phyloP scores from a whole-genome alignment of 176 grass and related monocot species.

The Metroxylon sagu region DNA sequence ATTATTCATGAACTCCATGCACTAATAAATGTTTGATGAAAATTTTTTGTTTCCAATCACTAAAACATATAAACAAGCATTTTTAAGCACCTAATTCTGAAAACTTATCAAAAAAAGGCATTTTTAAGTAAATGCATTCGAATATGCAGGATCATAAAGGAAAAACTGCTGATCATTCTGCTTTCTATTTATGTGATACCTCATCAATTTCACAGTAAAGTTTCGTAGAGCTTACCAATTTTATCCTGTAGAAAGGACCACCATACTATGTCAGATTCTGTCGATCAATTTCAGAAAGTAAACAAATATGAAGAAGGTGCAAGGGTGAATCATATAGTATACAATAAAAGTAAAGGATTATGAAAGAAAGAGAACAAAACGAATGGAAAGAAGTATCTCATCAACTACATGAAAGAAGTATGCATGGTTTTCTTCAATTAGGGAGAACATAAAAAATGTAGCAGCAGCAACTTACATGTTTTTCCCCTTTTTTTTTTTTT shows the following conservation, averaged over 20 bases:
- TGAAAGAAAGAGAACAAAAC: slow-evolving; percentile 1
- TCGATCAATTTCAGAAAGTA: slow-evolving; percentile 2
- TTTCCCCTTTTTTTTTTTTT: no score
- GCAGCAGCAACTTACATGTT: no score
- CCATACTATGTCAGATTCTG: slow-evolving; percentile 23
- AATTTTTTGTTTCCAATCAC: no score
- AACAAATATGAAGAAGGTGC: background rate
- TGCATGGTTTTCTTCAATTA: background rate
- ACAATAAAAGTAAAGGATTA: background rate
- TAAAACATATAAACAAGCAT: no score
- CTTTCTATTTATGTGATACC: slow-evolving; percentile 17
- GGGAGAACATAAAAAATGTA: background rate
- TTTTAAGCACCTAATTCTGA: no score
- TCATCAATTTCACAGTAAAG: slow-evolving; percentile 17
- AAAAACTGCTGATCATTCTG: background rate
- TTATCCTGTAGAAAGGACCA: slow-evolving; percentile 67
- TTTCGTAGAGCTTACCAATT: slow-evolving; percentile 73
- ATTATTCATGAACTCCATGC: no score
- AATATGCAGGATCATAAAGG: background rate
- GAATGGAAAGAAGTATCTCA: background rate
- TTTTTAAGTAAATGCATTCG: no score
- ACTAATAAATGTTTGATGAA: no score
- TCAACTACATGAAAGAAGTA: background rate
- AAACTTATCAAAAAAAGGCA: no score
- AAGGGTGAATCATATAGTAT: background rate